Conservation (phyloP, 1,139 yeast genomes). For the Yamadazyma spencermartinsiae region DNA sequence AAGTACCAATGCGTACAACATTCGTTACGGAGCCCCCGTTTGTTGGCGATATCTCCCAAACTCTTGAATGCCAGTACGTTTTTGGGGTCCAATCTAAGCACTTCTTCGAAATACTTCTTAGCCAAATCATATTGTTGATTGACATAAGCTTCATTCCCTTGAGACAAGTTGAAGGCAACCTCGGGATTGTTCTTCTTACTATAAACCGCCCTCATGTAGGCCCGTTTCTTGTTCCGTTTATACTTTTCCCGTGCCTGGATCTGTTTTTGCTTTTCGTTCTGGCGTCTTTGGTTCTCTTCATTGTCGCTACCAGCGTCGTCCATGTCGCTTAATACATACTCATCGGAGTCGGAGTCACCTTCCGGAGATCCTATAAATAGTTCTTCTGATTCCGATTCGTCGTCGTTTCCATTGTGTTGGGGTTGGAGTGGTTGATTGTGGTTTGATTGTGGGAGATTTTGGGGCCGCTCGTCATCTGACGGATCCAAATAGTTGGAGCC, state of each 20-base stretch:
- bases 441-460: too few species aligned
- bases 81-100: conserved; percentile 71
- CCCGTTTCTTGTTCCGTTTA: conserved; percentile 5
- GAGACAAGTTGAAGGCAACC: conserved; percentile 37
- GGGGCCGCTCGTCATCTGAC: too few species aligned
- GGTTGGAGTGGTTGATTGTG: background rate
- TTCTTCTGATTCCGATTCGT: conserved; percentile 19
- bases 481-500: too few species aligned
- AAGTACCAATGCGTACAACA: conserved; percentile 77
- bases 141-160: conserved; percentile 81
- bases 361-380: conserved; percentile 4
- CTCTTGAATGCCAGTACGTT: conserved; percentile 84
- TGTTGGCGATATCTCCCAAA: conserved; percentile 78
- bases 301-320: conserved; percentile 6
- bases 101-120: conserved; percentile 64
- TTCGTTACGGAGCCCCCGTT: conserved; percentile 63
- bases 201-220: conserved; percentile 12
- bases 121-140: conserved; percentile 66
- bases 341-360: conserved; percentile 3
- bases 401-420: conserved; percentile 17
- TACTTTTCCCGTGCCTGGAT: background rate
- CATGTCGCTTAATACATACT: conserved; percentile 3
- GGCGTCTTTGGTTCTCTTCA: background rate
- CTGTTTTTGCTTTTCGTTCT: background rate
- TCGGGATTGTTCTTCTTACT: conserved; percentile 6